Evolutionary conservation across 2,329 filamentous ascomycete species (phyloP).

Genomic region (Phoma sp.): DNA sequence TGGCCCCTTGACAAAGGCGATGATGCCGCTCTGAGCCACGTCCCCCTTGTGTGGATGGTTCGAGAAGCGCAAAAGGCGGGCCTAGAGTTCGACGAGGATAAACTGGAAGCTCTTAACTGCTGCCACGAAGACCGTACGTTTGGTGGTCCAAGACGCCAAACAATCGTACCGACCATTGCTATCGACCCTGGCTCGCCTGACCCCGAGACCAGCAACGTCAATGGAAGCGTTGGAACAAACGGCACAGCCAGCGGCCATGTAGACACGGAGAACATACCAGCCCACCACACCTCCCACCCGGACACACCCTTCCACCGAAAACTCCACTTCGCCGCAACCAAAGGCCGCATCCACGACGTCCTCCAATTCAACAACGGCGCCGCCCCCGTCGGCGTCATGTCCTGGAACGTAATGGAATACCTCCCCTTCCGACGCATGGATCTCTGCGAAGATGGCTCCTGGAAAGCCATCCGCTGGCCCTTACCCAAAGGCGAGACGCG

Average conservation of each 20-base stretch:
- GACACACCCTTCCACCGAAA: constrained; percentile 60
- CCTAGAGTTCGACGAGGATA: constrained; percentile 71
- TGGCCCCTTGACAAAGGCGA: constrained; percentile 67
- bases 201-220: background rate
- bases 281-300: constrained; percentile 28
- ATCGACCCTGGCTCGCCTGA: constrained; percentile 38
- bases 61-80: constrained; percentile 69
- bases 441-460: constrained; percentile 71
- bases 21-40: constrained; percentile 65
- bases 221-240: background rate
- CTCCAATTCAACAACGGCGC: constrained; percentile 69
- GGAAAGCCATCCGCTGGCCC: constrained; percentile 82
- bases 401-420: constrained; percentile 82
- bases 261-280: constrained; percentile 24
- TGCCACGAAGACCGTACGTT: constrained; percentile 43
- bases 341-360: constrained; percentile 71
- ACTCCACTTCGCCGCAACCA: constrained; percentile 62
- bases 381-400: constrained; percentile 60
- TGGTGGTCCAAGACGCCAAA: constrained; percentile 4
- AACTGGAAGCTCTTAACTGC: constrained; percentile 71
- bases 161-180: constrained; percentile 39
- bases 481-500: constrained; percentile 77
- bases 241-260: constrained; percentile 7
- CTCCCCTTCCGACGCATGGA: constrained; percentile 84
- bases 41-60: constrained; percentile 74